Conservation (phyloP, 75 land plant species). For the Cupressus sempervirens region DNA sequence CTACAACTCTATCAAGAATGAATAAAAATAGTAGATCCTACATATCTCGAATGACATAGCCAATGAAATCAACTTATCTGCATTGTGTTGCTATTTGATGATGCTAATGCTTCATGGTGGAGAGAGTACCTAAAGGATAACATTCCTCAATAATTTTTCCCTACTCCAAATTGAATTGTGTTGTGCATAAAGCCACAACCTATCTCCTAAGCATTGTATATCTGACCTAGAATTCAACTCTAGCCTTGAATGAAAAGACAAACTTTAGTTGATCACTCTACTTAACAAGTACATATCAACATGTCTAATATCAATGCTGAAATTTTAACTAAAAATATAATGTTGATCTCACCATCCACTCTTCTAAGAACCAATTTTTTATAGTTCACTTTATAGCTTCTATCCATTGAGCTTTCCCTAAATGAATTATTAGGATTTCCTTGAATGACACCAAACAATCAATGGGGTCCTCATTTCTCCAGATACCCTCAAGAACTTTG, state of each 20-base stretch:
- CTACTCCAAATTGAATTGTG: conserved; percentile 91
- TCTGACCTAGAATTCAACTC: conserved; percentile 38
- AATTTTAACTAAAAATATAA: neutral
- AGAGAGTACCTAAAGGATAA: conserved; percentile 63
- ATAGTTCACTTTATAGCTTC: neutral
- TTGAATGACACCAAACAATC: neutral
- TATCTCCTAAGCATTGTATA: conserved; percentile 48
- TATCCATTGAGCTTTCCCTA: neutral
- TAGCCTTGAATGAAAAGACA: conserved; percentile 20
- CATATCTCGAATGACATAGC: too few relatives aligned
- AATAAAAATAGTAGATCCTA: too few relatives aligned
- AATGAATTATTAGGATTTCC: neutral
- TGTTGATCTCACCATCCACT: neutral
- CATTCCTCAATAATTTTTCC: conserved; percentile 94
- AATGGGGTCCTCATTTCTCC: neutral
- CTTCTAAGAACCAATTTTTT: neutral
- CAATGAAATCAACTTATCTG: too few relatives aligned
- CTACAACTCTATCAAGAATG: too few relatives aligned
- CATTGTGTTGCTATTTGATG: too few relatives aligned
- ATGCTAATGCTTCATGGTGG: too few relatives aligned
- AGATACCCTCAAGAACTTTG: neutral
- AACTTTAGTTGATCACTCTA: conserved; percentile 35
- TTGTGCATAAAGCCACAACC: conserved; percentile 83
- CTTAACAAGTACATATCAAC: neutral
- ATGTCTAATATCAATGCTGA: neutral